Evolutionary conservation across 2,329 filamentous ascomycete species (phyloP).

Genomic region (Cytospora paraplurivora): DNA sequence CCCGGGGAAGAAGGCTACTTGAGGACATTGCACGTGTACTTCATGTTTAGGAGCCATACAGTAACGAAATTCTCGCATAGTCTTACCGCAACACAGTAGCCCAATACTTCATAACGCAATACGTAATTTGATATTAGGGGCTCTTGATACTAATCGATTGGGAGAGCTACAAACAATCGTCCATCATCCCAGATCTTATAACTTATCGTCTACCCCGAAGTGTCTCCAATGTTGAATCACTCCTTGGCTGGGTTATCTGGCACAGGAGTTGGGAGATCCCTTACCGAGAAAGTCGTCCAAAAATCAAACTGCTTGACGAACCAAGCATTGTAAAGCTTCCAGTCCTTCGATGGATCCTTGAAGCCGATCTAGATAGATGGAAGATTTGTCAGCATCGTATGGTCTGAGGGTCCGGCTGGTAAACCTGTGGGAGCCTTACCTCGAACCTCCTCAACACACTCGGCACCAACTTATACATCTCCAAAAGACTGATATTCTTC

Average conservation of each 20-base stretch:
- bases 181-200: no score
- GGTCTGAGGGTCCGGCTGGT: slow-evolving; percentile 48
- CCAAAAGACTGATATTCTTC: slow-evolving; percentile 64
- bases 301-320: slow-evolving; percentile 65
- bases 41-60: no score
- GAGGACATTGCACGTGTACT: no score
- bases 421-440: slow-evolving; percentile 49
- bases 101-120: no score
- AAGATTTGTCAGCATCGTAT: not conserved
- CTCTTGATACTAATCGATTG: no score
- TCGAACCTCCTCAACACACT: slow-evolving; percentile 66
- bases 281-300: slow-evolving; percentile 46
- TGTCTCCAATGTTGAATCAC: not conserved
- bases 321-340: slow-evolving; percentile 63
- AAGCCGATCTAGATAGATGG: slow-evolving; percentile 50
- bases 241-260: not conserved
- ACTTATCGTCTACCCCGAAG: not conserved
- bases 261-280: slow-evolving; percentile 46
- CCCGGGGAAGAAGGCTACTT: no score
- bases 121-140: no score
- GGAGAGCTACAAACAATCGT: no score
- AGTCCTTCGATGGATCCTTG: slow-evolving; percentile 56
- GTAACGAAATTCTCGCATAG: no score
- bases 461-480: slow-evolving; percentile 66
- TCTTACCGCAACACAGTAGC: no score